Conservation (phyloP, 768 basidiomycete species). For the Phaeotremella skinneri region DNA sequence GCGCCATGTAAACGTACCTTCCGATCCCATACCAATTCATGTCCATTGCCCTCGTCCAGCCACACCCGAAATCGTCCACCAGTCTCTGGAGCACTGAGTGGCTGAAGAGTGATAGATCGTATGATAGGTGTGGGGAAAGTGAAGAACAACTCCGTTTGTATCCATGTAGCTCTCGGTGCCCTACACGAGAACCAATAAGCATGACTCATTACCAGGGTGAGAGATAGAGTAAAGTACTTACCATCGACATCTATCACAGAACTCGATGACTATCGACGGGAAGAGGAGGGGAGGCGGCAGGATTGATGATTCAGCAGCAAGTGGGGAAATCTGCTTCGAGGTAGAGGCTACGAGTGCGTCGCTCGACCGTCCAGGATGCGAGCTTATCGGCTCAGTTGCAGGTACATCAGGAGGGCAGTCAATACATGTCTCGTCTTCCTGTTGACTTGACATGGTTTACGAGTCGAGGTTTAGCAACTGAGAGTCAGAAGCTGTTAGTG, state of each 20-base stretch:
- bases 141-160: conserved; percentile 84
- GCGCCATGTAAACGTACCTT: conserved; percentile 56
- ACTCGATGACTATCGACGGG: conserved; percentile 78
- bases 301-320: too few species aligned
- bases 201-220: background rate
- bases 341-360: background rate
- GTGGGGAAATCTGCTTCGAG: conserved; percentile 7
- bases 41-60: conserved; percentile 56
- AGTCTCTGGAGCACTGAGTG: conserved; percentile 74
- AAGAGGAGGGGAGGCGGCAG: conserved; percentile 33
- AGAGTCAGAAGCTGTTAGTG: too few species aligned
- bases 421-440: background rate
- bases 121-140: conserved; percentile 82
- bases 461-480: too few species aligned
- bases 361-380: background rate
- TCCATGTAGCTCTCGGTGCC: conserved; percentile 90
- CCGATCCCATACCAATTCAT: conserved; percentile 71
- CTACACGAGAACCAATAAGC: conserved; percentile 55
- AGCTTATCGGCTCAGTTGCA: background rate
- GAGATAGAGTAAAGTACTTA: conserved; percentile 49
- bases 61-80: conserved; percentile 89
- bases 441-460: background rate
- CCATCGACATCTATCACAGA: conserved; percentile 90
- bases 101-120: conserved; percentile 66
- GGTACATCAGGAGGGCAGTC: background rate